These are phyloP conservation scores for Amanita thiersii DNA, from an alignment of 768 basidiomycete genomes.

Conservation along the genomic window DNA sequence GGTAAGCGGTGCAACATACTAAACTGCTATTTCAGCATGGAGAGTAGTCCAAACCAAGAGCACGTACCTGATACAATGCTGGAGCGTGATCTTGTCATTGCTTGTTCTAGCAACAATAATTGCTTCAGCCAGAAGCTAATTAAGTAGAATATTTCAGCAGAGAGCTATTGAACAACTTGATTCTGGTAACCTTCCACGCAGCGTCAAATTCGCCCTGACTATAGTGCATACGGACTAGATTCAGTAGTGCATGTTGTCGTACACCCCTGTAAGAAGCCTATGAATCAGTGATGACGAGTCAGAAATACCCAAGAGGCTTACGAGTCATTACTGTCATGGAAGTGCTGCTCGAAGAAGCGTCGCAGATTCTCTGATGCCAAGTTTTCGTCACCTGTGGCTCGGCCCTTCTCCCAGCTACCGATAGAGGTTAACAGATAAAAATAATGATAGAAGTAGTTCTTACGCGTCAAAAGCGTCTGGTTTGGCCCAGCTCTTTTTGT, in stretches of 20 bases:
- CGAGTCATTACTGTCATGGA: constrained; percentile 77
- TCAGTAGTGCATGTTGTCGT: constrained; percentile 74
- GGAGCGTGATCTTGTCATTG: constrained; percentile 63
- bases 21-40: constrained; percentile 5
- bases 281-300: background rate
- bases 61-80: constrained; percentile 69
- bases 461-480: constrained; percentile 54
- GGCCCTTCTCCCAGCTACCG: constrained; percentile 57
- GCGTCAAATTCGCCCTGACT: constrained; percentile 58
- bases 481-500: constrained; percentile 61
- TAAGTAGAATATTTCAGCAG: background rate
- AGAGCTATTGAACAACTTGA: background rate
- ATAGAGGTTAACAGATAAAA: constrained; percentile 1
- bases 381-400: constrained; percentile 62
- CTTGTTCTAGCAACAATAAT: constrained; percentile 68
- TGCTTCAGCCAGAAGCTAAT: constrained; percentile 66
- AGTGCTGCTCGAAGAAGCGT: constrained; percentile 79
- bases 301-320: constrained; percentile 26
- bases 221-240: constrained; percentile 74
- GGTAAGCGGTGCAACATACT: constrained; percentile 73
- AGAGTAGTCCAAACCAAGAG: constrained; percentile 1
- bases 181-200: constrained; percentile 47
- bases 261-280: constrained; percentile 41
- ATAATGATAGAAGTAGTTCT: constrained; percentile 14
- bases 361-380: constrained; percentile 64